Base-by-base conservation (phyloP, 2,329 filamentous ascomycete species). In the Aureobasidium melanogenum region DNA sequence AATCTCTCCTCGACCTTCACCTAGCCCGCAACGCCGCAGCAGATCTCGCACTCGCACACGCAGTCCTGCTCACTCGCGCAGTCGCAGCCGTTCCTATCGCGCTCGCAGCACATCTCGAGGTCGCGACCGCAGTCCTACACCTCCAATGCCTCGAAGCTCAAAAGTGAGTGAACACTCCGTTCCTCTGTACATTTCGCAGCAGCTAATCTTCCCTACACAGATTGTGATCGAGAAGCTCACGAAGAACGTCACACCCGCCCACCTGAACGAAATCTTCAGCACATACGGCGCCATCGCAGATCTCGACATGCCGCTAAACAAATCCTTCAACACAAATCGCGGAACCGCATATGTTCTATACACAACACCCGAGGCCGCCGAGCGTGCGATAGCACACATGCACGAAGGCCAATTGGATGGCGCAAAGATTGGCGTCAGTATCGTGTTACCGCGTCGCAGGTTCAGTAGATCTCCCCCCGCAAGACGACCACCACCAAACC, bases 201-300 rank as follows among this genome's bases (percentile, higher is more conserved):
- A 19, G 12, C 43, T 39, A 7, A 30, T 34, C 3, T 5, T 12
- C n/a, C n/a, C 2, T 4, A 5, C 24, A 12, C 68, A 97, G 89
- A 92, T 99, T 71, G 91, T 99, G 19, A 88, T 99, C 50, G 94
- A 99, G 75, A 92, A 95, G 65, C 81, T 99, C 70, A 96, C 93
- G 4, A 96, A 95, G 74, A 97, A 96, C 70, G 88, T 99, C 67
- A 95, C 89, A 62, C 89, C 93, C 72, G 83, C 84, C 19, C 94
- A 99, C 69, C 79, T 99, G 7, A 83, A 85, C 66, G 94, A 99
- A 72, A 96, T 99, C 63, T 99, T 99, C 71, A 88, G 89, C 52
- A 82, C 84, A 39, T 99, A 94, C 72, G 94, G 94, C 55, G 81
- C 82, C 22, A 95, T 99, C 67, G 84, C 87, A 68, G 90, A 94